phyloP scores from a whole-genome alignment of 129 eudicot species.

The Pseudognaphalium luteoalbum region DNA sequence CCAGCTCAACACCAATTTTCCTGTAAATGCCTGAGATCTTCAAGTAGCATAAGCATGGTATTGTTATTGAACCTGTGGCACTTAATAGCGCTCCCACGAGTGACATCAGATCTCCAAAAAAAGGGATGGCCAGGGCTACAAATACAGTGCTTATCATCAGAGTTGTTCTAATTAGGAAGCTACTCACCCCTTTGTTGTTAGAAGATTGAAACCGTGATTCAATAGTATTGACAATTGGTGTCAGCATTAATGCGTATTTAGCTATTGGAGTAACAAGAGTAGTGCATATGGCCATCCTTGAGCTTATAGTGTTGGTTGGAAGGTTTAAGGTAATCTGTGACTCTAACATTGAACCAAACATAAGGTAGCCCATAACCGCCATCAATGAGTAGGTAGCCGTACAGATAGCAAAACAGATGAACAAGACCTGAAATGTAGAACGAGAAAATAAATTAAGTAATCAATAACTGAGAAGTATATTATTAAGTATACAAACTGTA shows the following conservation, averaged over 20 bases:
- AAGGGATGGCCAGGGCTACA: conserved; percentile 68
- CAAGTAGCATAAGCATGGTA: conserved; percentile 80
- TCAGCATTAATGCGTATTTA: conserved; percentile 81
- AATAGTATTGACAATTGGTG: conserved; percentile 56
- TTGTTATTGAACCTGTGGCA: conserved; percentile 57
- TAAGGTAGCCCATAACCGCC: conserved; percentile 35
- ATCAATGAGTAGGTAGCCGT: conserved; percentile 65
- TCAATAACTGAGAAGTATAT: background rate
- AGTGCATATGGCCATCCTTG: conserved; percentile 74
- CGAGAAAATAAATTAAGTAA: background rate
- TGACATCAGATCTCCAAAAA: conserved; percentile 69
- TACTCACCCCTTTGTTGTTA: conserved; percentile 30
- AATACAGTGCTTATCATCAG: conserved; percentile 61
- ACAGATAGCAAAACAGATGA: conserved; percentile 61
- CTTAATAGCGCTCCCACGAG: conserved; percentile 91
- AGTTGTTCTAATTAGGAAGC: conserved; percentile 51
- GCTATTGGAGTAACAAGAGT: conserved; percentile 78
- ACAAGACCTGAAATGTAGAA: conserved; percentile 63
- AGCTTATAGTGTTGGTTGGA: conserved; percentile 35
- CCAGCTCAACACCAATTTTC: conserved; percentile 47
- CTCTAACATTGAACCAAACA: too few relatives aligned
- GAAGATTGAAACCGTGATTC: conserved; percentile 53
- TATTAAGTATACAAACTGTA: background rate
- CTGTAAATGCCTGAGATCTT: conserved; percentile 58
- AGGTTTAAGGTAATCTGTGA: too few relatives aligned